Percentiles rank a stretch among this genome's conserved stretches.
Evolutionary conservation across 2,329 filamentous ascomycete genomes (phyloP).

Genomic region (Aspergillus novoparasiticus): DNA sequence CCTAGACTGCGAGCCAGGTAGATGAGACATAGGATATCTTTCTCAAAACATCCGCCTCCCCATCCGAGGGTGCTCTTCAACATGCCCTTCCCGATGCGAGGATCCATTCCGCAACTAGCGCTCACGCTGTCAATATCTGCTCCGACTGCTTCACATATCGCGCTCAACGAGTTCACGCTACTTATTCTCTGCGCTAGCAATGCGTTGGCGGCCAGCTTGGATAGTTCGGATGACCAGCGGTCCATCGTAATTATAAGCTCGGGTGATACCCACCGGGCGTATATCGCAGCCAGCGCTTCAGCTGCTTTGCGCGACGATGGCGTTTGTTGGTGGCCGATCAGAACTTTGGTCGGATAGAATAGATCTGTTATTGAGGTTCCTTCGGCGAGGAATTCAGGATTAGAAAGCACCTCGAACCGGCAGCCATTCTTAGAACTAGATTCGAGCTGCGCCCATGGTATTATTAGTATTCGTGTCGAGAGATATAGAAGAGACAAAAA

Average conservation of each 20-base stretch:
- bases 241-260: conserved; percentile 71
- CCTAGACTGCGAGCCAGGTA: conserved; percentile 72
- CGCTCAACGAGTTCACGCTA: conserved; percentile 65
- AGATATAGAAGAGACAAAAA: background rate
- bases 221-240: conserved; percentile 74
- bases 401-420: conserved; percentile 73
- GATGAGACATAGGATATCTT: conserved; percentile 72
- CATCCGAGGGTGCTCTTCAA: conserved; percentile 75
- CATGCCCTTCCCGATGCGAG: conserved; percentile 71
- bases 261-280: conserved; percentile 69
- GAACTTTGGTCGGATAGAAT: conserved; percentile 69
- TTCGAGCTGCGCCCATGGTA: background rate
- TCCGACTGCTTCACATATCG: background rate
- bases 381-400: conserved; percentile 78
- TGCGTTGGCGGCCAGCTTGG: conserved; percentile 77
- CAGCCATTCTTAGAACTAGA: background rate
- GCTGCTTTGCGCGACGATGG: conserved; percentile 63
- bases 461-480: background rate
- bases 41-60: conserved; percentile 79
- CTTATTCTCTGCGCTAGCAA: conserved; percentile 79
- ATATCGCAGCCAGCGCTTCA: conserved; percentile 64
- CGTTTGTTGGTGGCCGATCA: conserved; percentile 70
- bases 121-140: conserved; percentile 61
- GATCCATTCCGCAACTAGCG: conserved; percentile 67
- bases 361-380: conserved; percentile 74